phyloP scores from a whole-genome alignment of 495 filamentous ascomycete species.

The Elasticomyces elasticus region DNA sequence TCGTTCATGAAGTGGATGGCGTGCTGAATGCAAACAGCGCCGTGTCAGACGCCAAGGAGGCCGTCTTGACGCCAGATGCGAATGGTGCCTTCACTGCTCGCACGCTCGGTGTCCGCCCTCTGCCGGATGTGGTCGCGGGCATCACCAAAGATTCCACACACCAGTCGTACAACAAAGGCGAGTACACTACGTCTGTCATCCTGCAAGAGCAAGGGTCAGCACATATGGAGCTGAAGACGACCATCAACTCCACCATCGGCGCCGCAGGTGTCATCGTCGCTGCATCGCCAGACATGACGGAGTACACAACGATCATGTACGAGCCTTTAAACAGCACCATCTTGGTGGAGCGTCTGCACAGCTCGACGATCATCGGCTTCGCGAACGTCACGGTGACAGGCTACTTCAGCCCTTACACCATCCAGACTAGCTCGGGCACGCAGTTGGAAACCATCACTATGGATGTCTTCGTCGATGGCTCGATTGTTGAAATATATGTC shows the following conservation, averaged over 20 bases:
- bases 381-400: slow-evolving; percentile 26
- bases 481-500: slow-evolving; percentile 30
- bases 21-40: slow-evolving; percentile 26
- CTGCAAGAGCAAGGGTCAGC: slow-evolving; percentile 14
- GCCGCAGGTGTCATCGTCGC: slow-evolving; percentile 26
- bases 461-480: slow-evolving; percentile 32
- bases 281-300: slow-evolving; percentile 27
- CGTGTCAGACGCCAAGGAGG: slow-evolving; percentile 23
- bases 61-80: slow-evolving; percentile 17
- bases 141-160: slow-evolving; percentile 19
- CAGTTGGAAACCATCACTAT: slow-evolving; percentile 25
- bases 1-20: slow-evolving; percentile 30
- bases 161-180: neutral
- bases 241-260: slow-evolving; percentile 23
- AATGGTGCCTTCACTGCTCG: slow-evolving; percentile 33
- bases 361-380: slow-evolving; percentile 25
- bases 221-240: slow-evolving; percentile 26
- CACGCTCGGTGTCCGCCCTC: slow-evolving; percentile 33
- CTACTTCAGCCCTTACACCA: slow-evolving; percentile 32
- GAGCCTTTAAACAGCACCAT: slow-evolving; percentile 29
- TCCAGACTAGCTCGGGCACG: neutral
- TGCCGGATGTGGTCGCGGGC: slow-evolving; percentile 33
- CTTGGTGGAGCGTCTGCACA: slow-evolving; percentile 28
- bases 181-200: slow-evolving; percentile 15
- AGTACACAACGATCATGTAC: slow-evolving; percentile 32